Conservation (phyloP, 1,284 basidiomycete species). For the Gymnopus androsaceus region DNA sequence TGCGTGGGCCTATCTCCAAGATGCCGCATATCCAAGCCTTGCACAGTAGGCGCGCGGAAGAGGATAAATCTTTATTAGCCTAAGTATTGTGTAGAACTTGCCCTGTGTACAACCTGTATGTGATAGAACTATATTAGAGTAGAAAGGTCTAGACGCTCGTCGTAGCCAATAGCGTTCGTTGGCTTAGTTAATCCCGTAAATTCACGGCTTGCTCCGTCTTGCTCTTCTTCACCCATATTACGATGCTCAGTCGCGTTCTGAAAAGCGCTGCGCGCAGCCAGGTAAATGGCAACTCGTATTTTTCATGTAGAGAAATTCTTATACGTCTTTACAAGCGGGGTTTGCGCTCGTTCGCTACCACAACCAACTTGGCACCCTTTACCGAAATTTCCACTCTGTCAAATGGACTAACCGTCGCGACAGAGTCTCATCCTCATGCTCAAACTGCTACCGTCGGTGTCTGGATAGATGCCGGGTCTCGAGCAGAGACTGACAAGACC, state of each 20-base stretch:
- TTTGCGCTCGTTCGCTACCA: conserved; percentile 41
- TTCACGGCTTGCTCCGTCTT: not conserved
- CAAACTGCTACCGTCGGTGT: conserved; percentile 98
- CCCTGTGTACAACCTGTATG: no score
- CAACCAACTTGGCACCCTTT: conserved; percentile 64
- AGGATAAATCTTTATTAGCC: conserved; percentile 22
- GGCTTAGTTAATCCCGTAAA: conserved; percentile 4
- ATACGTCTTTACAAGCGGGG: conserved; percentile 30
- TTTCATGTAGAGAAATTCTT: conserved; percentile 13
- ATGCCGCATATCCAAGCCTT: conserved; percentile 26
- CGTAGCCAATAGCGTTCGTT: not conserved
- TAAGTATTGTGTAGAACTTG: not conserved
- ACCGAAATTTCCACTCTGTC: conserved; percentile 88
- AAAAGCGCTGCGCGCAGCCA: conserved; percentile 57
- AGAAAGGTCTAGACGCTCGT: no score
- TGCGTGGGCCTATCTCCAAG: conserved; percentile 27
- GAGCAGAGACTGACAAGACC: conserved; percentile 92
- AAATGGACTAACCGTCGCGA: conserved; percentile 92
- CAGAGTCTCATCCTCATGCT: conserved; percentile 90
- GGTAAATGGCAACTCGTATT: conserved; percentile 38
- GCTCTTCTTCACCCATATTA: conserved; percentile 22
- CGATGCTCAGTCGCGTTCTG: conserved; percentile 65
- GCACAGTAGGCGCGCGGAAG: conserved; percentile 25
- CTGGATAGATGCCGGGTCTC: conserved; percentile 98
- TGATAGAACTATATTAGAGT: no score